These are phyloP conservation scores for Podospora pseudopauciseta DNA, from an alignment of 495 filamentous ascomycete species.

Conservation along the genomic window DNA sequence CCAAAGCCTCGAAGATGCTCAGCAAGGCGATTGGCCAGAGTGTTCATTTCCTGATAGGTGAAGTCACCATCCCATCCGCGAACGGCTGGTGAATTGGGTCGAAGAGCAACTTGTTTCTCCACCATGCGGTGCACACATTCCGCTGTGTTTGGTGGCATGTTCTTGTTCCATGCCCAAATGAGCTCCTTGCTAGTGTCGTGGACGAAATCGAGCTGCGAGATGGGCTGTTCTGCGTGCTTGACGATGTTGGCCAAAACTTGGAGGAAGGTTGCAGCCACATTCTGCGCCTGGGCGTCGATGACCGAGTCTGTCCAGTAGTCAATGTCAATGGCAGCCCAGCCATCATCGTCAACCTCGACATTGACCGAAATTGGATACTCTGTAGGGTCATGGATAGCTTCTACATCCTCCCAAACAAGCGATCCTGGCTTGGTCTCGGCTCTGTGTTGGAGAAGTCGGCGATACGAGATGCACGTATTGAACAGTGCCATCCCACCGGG, in stretches of 20 bases:
- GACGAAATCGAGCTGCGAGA: constrained; percentile 14
- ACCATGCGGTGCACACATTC: constrained; percentile 24
- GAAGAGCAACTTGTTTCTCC: constrained; percentile 18
- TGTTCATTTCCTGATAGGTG: constrained; percentile 52
- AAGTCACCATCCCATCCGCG: constrained; percentile 51
- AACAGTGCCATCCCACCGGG: constrained; percentile 32
- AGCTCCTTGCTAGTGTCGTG: constrained; percentile 13
- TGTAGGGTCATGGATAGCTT: constrained; percentile 51
- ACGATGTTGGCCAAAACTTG: constrained; percentile 45
- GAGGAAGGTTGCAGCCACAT: constrained; percentile 49
- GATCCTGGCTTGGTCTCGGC: neutral
- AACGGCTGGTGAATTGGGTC: constrained; percentile 32
- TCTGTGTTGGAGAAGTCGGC: constrained; percentile 9
- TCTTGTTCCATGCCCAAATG: constrained; percentile 27
- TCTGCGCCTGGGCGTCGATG: constrained; percentile 40
- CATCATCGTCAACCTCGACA: constrained; percentile 47
- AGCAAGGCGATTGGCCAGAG: constrained; percentile 35
- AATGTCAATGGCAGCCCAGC: constrained; percentile 44
- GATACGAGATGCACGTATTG: constrained; percentile 34
- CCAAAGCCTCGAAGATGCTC: constrained; percentile 34
- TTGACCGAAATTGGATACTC: constrained; percentile 55
- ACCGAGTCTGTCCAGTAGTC: constrained; percentile 55
- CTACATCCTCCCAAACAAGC: constrained; percentile 19
- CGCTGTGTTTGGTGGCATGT: constrained; percentile 17
- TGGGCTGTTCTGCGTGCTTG: constrained; percentile 26